Conservation (phyloP, 1,139 yeast species). For the Kurtzmaniella quercitrusa region DNA sequence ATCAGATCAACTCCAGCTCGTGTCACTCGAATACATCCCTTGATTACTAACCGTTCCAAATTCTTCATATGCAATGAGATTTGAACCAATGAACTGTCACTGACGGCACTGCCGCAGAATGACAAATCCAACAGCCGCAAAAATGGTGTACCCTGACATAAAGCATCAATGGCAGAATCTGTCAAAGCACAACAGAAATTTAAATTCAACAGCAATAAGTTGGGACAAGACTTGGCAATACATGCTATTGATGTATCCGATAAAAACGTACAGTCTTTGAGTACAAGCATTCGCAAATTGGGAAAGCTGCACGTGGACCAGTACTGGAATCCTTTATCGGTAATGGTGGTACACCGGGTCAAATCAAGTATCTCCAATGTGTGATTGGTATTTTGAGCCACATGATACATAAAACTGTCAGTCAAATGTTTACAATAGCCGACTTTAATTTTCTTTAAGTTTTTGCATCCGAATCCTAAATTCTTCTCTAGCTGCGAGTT, state of each 20-base stretch:
- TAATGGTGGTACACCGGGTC: constrained; percentile 73
- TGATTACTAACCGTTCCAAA: constrained; percentile 47
- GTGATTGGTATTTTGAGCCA: constrained; percentile 55
- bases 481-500: constrained; percentile 12
- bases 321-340: constrained; percentile 66
- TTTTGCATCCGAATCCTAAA: constrained; percentile 52
- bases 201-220: constrained; percentile 52
- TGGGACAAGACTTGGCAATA: constrained; percentile 58
- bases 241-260: constrained; percentile 63
- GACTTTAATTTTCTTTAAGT: constrained; percentile 48
- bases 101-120: constrained; percentile 77
- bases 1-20: constrained; percentile 70
- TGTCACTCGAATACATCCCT: constrained; percentile 73
- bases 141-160: constrained; percentile 61
- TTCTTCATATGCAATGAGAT: constrained; percentile 53
- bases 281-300: constrained; percentile 45
- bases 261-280: constrained; percentile 71
- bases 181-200: constrained; percentile 75
- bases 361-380: constrained; percentile 56
- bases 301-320: constrained; percentile 60
- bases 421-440: constrained; percentile 75
- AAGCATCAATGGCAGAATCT: constrained; percentile 62
- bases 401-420: constrained; percentile 61
- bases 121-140: constrained; percentile 54
- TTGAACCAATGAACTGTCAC: constrained; percentile 63